These are phyloP conservation scores for Leucogyrophana mollusca DNA, from an alignment of 768 basidiomycete genomes.

Conservation along the genomic window DNA sequence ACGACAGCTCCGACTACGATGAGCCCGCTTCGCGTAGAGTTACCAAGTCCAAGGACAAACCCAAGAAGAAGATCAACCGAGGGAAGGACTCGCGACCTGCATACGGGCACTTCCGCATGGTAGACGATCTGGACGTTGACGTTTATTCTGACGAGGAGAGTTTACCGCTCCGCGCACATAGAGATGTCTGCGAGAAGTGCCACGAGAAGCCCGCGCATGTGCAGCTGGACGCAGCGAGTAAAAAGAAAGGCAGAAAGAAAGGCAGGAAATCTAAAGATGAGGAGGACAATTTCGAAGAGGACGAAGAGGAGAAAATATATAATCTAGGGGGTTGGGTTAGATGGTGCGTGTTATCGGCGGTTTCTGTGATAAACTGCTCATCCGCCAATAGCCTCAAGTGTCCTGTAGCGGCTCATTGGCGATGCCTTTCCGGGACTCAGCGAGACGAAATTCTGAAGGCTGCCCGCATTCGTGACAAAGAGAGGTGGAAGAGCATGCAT, in stretches of 20 bases:
- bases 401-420: slow-evolving; percentile 76
- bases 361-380: slow-evolving; percentile 10
- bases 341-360: slow-evolving; percentile 52
- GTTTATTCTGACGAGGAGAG: slow-evolving; percentile 55
- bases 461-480: slow-evolving; percentile 49
- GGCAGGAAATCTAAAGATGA: slow-evolving; percentile 37
- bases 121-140: slow-evolving; percentile 40
- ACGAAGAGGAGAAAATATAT: slow-evolving; percentile 49
- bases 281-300: slow-evolving; percentile 48
- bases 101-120: slow-evolving; percentile 46
- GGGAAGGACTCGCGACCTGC: slow-evolving; percentile 42
- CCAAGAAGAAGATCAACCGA: slow-evolving; percentile 31
- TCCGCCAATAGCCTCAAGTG: slow-evolving; percentile 60
- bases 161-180: slow-evolving; percentile 56
- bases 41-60: slow-evolving; percentile 6
- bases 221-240: slow-evolving; percentile 38
- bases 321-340: slow-evolving; percentile 79
- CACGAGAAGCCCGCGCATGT: slow-evolving; percentile 57
- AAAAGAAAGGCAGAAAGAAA: slow-evolving; percentile 39
- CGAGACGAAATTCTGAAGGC: slow-evolving; percentile 74
- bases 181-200: slow-evolving; percentile 72
- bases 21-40: slow-evolving; percentile 23
- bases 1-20: slow-evolving; percentile 34
- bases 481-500: slow-evolving; percentile 33
- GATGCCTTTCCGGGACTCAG: slow-evolving; percentile 62